phyloP scores from a whole-genome alignment of 352 stramenopile species.

The Pythium plurisporium region DNA sequence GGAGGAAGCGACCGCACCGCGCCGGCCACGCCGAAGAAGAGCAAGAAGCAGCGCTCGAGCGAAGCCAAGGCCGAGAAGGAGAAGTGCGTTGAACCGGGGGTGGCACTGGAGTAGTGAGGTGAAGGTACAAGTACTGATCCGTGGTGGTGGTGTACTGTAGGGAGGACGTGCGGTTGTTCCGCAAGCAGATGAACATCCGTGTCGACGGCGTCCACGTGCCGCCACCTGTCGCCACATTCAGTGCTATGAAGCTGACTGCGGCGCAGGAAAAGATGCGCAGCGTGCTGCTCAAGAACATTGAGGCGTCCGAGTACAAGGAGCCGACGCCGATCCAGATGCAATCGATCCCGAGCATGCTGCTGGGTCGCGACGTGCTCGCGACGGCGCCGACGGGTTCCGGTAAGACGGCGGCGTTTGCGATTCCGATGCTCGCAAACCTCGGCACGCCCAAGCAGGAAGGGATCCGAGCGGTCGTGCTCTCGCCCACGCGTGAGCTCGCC shows the following conservation, averaged over 20 bases:
- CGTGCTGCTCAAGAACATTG: conserved; percentile 78
- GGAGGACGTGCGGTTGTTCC: conserved; percentile 56
- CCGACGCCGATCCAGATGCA: conserved; percentile 99
- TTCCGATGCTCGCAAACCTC: conserved; percentile 91
- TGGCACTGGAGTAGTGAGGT: no score
- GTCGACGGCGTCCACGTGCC: conserved; percentile 63
- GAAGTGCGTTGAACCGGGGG: conserved; percentile 25
- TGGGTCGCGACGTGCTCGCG: conserved; percentile 92
- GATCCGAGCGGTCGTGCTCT: conserved; percentile 93
- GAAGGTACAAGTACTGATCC: background rate
- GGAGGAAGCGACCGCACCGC: background rate
- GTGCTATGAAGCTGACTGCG: conserved; percentile 52
- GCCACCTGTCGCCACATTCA: conserved; percentile 72
- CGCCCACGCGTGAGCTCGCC: conserved; percentile 96
- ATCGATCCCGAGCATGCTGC: conserved; percentile 87
- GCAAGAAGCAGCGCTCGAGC: conserved; percentile 27
- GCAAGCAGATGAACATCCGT: conserved; percentile 76
- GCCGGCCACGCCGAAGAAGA: conserved; percentile 14
- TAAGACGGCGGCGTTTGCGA: conserved; percentile 98
- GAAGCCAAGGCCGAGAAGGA: conserved; percentile 23
- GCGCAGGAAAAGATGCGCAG: conserved; percentile 46
- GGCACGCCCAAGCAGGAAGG: conserved; percentile 45
- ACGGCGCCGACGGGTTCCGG: conserved; percentile 96
- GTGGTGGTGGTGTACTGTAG: conserved; percentile 17
- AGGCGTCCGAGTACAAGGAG: conserved; percentile 95